Base-by-base conservation (phyloP, 1,284 basidiomycete genomes). In the Vanrija sp. region DNA sequence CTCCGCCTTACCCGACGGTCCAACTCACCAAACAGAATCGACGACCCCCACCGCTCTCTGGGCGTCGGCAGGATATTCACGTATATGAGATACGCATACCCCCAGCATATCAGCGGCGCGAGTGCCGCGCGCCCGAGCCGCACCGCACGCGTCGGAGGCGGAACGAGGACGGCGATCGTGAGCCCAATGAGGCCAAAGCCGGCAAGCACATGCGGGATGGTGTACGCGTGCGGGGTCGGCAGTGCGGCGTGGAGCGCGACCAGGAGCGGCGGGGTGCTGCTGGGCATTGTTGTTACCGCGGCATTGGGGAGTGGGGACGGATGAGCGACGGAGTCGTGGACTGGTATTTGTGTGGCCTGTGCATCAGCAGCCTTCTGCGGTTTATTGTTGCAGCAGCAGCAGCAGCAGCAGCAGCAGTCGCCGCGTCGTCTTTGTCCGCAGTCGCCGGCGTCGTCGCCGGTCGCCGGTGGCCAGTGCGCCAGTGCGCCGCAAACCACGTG, bases 21-120 rank as follows among this genome's bases (percentile, higher is more conserved):
- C n/a, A n/a, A 64, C 65, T 62, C 51, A 67, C 65, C 43, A 3
- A 60, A 38, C 40, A 65, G 49, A 3, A 65, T 49, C 7, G 63
- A 26, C 1, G 54, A 54, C 3, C 68, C 70, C 69, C 68, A 71
- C 9, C 65, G 63, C 18, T 65, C 61, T 18, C 57, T 55, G 21
- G 62, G 63, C 21, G 62, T 52, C 3, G 43, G 40, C 5, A 60
- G 43, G 6, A 60, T 29, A 1, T 62, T 34, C 16, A 59, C 55
- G 9, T 58, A 59, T 1, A 53, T 55, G 26, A 64, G 43, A 38
- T 62, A 67, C 5, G 54, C 19, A 54, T 58, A 69, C 0, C 54
- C 43, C 0, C 23, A 38, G 25, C 48, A 46, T 18, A 63, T 52
- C 16, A 69, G 1, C 3, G 70, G 70, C 0, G 65, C 55, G 1